Conservation (phyloP, 148 eudicot genomes). For the Bassia scoparia region DNA sequence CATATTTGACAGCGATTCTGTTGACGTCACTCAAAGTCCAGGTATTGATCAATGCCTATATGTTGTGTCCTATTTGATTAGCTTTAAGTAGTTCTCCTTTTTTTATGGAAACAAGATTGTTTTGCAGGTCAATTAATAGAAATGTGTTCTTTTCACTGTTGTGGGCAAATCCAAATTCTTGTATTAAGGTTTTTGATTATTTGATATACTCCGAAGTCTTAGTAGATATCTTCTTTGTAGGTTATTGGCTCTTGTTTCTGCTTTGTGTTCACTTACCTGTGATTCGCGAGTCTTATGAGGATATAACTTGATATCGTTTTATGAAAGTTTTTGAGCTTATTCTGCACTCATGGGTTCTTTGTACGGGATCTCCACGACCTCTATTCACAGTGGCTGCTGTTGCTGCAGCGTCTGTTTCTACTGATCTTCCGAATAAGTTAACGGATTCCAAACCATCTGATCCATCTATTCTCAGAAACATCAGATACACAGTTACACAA, state of each 20-base stretch:
- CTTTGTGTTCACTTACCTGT: no score
- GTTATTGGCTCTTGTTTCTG: slow-evolving; percentile 15
- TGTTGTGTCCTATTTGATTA: slow-evolving; percentile 17
- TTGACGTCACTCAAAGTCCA: slow-evolving; percentile 19
- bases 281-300: slow-evolving; percentile 9
- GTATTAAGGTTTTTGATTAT: not conserved
- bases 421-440: slow-evolving; percentile 66
- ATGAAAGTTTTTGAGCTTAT: slow-evolving; percentile 38
- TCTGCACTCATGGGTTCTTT: slow-evolving; percentile 54
- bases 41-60: slow-evolving; percentile 10
- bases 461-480: slow-evolving; percentile 31
- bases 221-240: not conserved
- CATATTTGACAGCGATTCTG: slow-evolving; percentile 41
- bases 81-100: slow-evolving; percentile 1
- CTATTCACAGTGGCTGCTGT: slow-evolving; percentile 79
- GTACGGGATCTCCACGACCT: slow-evolving; percentile 70
- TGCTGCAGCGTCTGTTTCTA: slow-evolving; percentile 70
- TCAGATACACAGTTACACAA: slow-evolving; percentile 26
- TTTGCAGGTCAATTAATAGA: not conserved
- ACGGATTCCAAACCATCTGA: slow-evolving; percentile 39
- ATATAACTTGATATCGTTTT: slow-evolving; percentile 22
- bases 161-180: not conserved
- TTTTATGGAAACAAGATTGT: not conserved
- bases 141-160: not conserved
- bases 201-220: slow-evolving; percentile 8